Evolutionary conservation across 768 basidiomycete species (phyloP).

Genomic region (Lenzites betulinus): DNA sequence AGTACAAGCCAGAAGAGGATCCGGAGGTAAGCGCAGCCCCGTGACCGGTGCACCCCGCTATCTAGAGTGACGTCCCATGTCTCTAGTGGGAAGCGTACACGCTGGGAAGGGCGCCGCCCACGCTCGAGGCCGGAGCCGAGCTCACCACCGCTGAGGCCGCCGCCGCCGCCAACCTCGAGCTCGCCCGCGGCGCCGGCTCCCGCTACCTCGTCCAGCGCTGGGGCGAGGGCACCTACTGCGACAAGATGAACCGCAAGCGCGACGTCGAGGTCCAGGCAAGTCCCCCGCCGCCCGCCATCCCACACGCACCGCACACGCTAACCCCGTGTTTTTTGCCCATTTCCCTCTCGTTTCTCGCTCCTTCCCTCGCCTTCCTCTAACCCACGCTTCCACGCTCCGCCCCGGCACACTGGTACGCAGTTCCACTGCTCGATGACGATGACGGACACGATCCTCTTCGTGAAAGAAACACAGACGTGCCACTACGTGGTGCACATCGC

Average conservation of each 20-base stretch:
- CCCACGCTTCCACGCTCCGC: constrained; percentile 4
- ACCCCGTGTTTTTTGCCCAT: no score
- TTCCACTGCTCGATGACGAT: constrained; percentile 97
- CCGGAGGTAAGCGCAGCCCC: constrained; percentile 57
- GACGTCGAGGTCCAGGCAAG: constrained; percentile 94
- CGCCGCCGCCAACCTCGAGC: constrained; percentile 70
- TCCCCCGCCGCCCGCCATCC: constrained; percentile 7
- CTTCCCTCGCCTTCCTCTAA: constrained; percentile 4
- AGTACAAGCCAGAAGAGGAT: constrained; percentile 83
- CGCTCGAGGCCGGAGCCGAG: constrained; percentile 61
- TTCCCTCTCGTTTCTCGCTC: no score
- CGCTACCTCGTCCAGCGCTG: constrained; percentile 92
- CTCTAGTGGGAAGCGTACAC: constrained; percentile 76
- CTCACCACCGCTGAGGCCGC: constrained; percentile 66
- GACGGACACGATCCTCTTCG: constrained; percentile 85
- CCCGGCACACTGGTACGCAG: constrained; percentile 42
- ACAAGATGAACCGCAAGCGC: constrained; percentile 84
- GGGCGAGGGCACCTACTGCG: constrained; percentile 90
- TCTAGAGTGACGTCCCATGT: constrained; percentile 24
- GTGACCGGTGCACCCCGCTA: constrained; percentile 21
- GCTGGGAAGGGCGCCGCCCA: constrained; percentile 66
- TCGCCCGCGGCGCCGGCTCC: constrained; percentile 77
- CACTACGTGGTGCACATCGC: constrained; percentile 93
- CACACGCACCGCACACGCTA: no score
- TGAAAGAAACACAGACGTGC: constrained; percentile 94